Percentiles rank a stretch among this genome's conserved stretches.
These are phyloP conservation scores for Peronospora belbahrii DNA, from an alignment of 352 stramenopile species.

Conservation along the genomic window DNA sequence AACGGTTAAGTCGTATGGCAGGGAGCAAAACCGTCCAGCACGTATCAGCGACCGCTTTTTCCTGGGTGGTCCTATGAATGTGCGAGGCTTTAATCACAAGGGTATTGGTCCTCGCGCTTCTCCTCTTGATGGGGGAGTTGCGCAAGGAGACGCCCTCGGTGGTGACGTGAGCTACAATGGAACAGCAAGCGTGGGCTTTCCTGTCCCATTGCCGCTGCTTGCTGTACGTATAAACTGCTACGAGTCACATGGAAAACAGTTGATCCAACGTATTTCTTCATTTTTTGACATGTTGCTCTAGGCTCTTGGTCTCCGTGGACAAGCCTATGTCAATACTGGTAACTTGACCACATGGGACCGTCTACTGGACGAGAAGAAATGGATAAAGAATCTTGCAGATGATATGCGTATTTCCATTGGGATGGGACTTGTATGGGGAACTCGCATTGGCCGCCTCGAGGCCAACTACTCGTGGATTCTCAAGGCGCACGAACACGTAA, in stretches of 20 bases:
- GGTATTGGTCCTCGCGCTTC: conserved; percentile 83
- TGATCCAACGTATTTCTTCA: conserved; percentile 3
- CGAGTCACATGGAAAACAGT: neutral
- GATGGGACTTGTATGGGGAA: conserved; percentile 82
- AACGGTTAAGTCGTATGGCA: conserved; percentile 74
- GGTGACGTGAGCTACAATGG: conserved; percentile 85
- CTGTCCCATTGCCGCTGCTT: conserved; percentile 74
- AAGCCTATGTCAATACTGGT: conserved; percentile 87
- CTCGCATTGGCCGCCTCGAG: conserved; percentile 81
- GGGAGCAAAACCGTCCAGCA: conserved; percentile 62
- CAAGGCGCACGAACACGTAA: conserved; percentile 70
- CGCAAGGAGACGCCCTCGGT: conserved; percentile 77
- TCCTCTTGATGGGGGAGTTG: conserved; percentile 77
- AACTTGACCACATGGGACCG: conserved; percentile 86
- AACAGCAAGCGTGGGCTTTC: conserved; percentile 81
- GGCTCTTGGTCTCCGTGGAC: conserved; percentile 77
- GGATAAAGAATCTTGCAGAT: conserved; percentile 82
- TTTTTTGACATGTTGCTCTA: conserved; percentile 16
- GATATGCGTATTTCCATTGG: conserved; percentile 84
- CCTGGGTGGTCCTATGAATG: conserved; percentile 80
- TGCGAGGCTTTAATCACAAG: conserved; percentile 89
- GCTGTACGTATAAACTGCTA: conserved; percentile 40
- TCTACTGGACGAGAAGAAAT: conserved; percentile 82
- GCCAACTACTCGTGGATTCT: conserved; percentile 90
- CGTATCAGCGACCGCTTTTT: conserved; percentile 90